phyloP scores from a whole-genome alignment of 2,329 filamentous ascomycete genomes.

The Claviceps lovelessii region DNA sequence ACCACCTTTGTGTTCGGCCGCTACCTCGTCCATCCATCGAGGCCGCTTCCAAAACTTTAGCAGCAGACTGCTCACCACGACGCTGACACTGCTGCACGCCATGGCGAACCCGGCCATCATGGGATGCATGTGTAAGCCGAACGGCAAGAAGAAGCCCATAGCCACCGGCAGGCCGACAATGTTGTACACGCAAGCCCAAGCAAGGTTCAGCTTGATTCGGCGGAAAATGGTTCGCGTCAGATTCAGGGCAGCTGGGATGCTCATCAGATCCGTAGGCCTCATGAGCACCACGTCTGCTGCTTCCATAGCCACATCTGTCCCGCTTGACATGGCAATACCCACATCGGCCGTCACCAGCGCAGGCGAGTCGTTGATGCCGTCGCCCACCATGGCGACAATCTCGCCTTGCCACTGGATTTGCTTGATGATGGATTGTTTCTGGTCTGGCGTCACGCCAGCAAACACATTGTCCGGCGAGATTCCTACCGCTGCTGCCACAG shows the following conservation, averaged over 20 bases:
- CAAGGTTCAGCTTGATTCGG: conserved; percentile 84
- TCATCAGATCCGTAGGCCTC: conserved; percentile 79
- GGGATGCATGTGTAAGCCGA: conserved; percentile 76
- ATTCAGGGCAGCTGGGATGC: conserved; percentile 75
- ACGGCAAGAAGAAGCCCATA: conserved; percentile 88
- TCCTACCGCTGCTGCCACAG: conserved; percentile 70
- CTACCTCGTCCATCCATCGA: conserved; percentile 66
- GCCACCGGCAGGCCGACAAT: conserved; percentile 81
- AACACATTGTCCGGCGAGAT: conserved; percentile 64
- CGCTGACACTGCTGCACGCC: conserved; percentile 79
- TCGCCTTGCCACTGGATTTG: conserved; percentile 61
- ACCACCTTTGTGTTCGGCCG: conserved; percentile 42
- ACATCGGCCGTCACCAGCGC: conserved; percentile 85
- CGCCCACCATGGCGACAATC: conserved; percentile 88
- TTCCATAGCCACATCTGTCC: conserved; percentile 95
- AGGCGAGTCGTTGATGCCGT: conserved; percentile 96
- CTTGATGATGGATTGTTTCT: conserved; percentile 77
- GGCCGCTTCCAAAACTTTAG: conserved; percentile 80
- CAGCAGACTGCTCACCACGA: conserved; percentile 70
- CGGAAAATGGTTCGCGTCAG: conserved; percentile 75
- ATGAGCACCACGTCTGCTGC: conserved; percentile 93
- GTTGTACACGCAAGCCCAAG: conserved; percentile 92
- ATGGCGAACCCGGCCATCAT: conserved; percentile 93
- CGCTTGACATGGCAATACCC: conserved; percentile 81
- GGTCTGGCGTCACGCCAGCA: conserved; percentile 76